These are phyloP conservation scores for Teratosphaeria zuluensis DNA, from an alignment of 2,329 filamentous ascomycete species.

Conservation along the genomic window DNA sequence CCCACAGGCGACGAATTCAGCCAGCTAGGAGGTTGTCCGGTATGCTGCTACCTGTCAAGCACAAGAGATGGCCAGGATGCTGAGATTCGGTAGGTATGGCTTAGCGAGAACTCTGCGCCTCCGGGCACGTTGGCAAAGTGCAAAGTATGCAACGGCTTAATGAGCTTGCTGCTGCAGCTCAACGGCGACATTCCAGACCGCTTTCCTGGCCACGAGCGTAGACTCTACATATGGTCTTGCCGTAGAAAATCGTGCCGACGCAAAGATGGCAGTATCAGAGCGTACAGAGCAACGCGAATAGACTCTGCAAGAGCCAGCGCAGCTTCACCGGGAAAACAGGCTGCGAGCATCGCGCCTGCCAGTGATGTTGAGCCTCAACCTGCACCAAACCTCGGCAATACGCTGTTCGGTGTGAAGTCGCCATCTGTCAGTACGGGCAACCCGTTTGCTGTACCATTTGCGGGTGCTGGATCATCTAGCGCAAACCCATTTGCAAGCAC, in stretches of 20 bases:
- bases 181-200: conserved; percentile 80
- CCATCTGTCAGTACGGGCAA: conserved; percentile 35
- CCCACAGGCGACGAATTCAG: conserved; percentile 73
- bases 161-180: conserved; percentile 80
- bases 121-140: conserved; percentile 73
- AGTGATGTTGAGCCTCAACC: conserved; percentile 25
- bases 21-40: conserved; percentile 76
- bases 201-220: conserved; percentile 78
- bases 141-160: conserved; percentile 72
- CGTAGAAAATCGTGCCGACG: conserved; percentile 67
- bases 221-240: conserved; percentile 81
- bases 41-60: conserved; percentile 38
- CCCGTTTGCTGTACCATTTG: conserved; percentile 48
- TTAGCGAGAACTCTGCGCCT: conserved; percentile 60
- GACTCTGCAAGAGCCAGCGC: conserved; percentile 22
- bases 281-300: conserved; percentile 47
- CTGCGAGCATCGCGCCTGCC: conserved; percentile 6
- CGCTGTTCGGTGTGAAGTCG: conserved; percentile 58
- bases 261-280: conserved; percentile 72
- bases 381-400: conserved; percentile 48
- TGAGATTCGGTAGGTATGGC: conserved; percentile 59
- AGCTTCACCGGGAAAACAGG: not conserved
- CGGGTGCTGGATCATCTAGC: conserved; percentile 22
- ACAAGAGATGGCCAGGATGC: conserved; percentile 1
- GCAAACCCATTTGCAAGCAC: conserved; percentile 48